Conservation (phyloP, 164 flowering plant species). For the Santalum album region DNA sequence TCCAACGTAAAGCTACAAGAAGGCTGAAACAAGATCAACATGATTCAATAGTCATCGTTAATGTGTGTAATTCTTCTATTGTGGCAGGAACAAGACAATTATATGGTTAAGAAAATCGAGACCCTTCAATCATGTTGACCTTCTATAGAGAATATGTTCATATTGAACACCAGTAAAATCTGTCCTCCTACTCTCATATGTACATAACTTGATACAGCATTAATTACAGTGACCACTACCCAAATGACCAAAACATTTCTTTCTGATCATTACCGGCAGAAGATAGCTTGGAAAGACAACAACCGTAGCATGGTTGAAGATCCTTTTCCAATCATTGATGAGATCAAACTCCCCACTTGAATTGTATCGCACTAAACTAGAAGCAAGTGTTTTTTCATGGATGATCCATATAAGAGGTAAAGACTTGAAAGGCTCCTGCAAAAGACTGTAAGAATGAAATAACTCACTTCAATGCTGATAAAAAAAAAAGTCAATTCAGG, state of each 20-base stretch:
- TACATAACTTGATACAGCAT: background rate
- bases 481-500: too few species aligned
- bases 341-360: constrained; percentile 53
- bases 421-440: constrained; percentile 95
- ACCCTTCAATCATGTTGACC: background rate
- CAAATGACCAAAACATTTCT: background rate
- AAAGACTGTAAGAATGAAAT: constrained; percentile 56
- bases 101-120: background rate
- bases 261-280: constrained; percentile 57
- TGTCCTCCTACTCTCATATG: background rate
- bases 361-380: constrained; percentile 42
- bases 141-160: background rate
- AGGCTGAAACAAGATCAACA: too few species aligned
- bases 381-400: constrained; percentile 60
- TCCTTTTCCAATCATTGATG: constrained; percentile 68
- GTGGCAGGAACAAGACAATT: background rate
- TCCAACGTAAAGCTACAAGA: background rate
- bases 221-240: background rate
- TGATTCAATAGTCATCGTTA: too few species aligned
- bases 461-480: constrained; percentile 6
- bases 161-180: background rate
- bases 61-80: background rate
- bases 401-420: constrained; percentile 84
- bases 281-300: constrained; percentile 78
- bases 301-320: constrained; percentile 72